Evolutionary conservation across 2,329 filamentous ascomycete genomes (phyloP), one percentile per base, ranked within the genome.

Genomic region (Ophiocordyceps robertsii): DNA sequence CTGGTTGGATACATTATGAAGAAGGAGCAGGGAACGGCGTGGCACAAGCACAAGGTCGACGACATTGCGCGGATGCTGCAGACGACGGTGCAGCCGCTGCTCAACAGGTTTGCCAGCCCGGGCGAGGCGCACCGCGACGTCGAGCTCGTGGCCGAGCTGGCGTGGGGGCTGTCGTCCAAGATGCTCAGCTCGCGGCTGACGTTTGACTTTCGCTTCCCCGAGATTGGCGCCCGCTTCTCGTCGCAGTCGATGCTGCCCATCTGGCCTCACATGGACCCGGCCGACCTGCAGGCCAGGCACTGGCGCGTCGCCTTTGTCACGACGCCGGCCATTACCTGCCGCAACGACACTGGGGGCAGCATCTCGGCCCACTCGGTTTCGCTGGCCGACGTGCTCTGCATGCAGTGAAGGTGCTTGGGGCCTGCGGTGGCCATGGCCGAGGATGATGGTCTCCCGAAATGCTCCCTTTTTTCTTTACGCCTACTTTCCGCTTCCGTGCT

Each of bases 251-350:
- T 72, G 66, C 56, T 60, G 38, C 65, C 48, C 42, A 60, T 72
- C 46, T 71, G 72, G 56, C 61, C 63, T 21, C 48, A 53, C 31
- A 50, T 59, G 27, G 60, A 67, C 31, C 58, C 64, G 0, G 53
- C 61, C 43, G 59, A 66, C 41, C 55, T 76, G 17, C 70, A 75
- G 57, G 57, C 62, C 6, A 63, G 64, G 50, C 70, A 75, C 50
- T 69, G 63, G 57, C 67, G 72, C 6, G 55, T 77, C n/a, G 67
- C 68, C 42, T 61, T 75, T 2, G 68, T 72, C 27, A 68, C 72
- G 6, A 75, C 73, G 0, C 73, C 73, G 1, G 65, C 69, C 9
- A 65, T 77, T 38, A 75, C 70, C 2, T 66, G 72, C 49, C 64
- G 72, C 29, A 72, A 74, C 47, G 72, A 76, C 32, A 65, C 58